Percentiles rank a stretch among this genome's conserved stretches.
These are phyloP conservation scores for Kodamaea kaohsiungensis DNA, from an alignment of 805 yeast genomes.

Conservation along the genomic window DNA sequence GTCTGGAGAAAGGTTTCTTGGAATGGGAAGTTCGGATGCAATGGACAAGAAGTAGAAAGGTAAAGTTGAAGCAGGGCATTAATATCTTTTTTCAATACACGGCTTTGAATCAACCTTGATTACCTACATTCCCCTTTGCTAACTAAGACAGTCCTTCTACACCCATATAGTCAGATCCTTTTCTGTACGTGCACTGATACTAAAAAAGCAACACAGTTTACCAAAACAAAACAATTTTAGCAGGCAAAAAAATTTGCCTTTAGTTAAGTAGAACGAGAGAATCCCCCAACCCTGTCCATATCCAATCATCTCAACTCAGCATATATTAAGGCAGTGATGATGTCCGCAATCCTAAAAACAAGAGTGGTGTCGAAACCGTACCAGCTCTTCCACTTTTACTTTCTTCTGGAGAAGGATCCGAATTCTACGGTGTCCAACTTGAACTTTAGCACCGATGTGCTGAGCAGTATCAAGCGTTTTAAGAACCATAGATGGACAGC, in stretches of 20 bases:
- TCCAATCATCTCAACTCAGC: no score
- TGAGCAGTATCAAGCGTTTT: conserved; percentile 40
- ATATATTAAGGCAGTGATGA: neutral
- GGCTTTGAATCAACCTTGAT: no score
- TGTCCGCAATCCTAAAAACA: conserved; percentile 22
- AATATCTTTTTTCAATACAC: neutral
- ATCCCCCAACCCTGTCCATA: neutral
- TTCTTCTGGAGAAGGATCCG: conserved; percentile 54
- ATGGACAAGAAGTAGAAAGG: neutral
- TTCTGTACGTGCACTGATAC: neutral
- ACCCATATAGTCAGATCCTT: neutral
- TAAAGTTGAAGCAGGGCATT: neutral
- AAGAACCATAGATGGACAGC: conserved; percentile 42
- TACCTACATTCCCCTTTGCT: no score
- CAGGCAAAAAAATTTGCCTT: neutral
- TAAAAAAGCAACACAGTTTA: neutral
- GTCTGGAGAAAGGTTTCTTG: neutral
- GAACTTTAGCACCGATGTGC: conserved; percentile 49
- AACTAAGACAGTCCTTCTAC: neutral
- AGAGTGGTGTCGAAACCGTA: conserved; percentile 37
- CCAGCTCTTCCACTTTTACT: conserved; percentile 49
- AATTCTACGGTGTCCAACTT: conserved; percentile 52
- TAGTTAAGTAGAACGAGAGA: neutral
- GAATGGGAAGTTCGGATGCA: neutral
- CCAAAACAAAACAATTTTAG: neutral